phyloP scores from a whole-genome alignment of 2,329 filamentous ascomycete genomes.

The Mycosphaerelloides madeirae region DNA sequence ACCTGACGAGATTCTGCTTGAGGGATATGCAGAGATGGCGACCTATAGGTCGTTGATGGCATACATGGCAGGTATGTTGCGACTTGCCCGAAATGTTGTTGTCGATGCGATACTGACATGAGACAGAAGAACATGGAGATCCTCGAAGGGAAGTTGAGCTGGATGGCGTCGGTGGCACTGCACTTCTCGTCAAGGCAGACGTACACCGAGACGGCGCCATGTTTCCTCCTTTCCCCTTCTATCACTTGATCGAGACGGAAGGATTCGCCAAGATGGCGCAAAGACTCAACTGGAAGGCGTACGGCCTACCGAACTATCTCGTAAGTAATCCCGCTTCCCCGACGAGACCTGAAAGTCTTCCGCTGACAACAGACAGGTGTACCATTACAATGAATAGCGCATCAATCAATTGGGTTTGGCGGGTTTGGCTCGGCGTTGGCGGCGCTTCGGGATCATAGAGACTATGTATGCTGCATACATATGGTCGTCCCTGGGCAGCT shows the following conservation, averaged over 20 bases:
- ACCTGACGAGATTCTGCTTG: slow-evolving; percentile 84
- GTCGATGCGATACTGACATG: neutral
- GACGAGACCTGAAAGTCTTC: neutral
- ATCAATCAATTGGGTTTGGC: slow-evolving; percentile 1
- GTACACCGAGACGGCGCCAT: slow-evolving; percentile 96
- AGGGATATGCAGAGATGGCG: slow-evolving; percentile 88
- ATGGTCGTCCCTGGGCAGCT: neutral
- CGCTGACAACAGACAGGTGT: slow-evolving; percentile 9
- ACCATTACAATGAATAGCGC: slow-evolving; percentile 20
- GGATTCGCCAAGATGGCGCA: slow-evolving; percentile 97
- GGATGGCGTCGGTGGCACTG: slow-evolving; percentile 90
- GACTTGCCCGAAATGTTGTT: neutral
- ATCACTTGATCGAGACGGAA: slow-evolving; percentile 95
- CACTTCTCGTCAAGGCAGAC: slow-evolving; percentile 89
- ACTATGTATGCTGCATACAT: slow-evolving; percentile 1
- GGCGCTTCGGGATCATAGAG: slow-evolving; percentile 2
- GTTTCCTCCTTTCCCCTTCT: slow-evolving; percentile 96
- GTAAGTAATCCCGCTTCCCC: slow-evolving; percentile 48
- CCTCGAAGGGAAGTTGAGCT: slow-evolving; percentile 53
- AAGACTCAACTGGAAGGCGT: slow-evolving; percentile 77
- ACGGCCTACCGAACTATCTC: slow-evolving; percentile 94
- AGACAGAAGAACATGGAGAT: slow-evolving; percentile 29
- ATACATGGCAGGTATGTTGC: slow-evolving; percentile 59
- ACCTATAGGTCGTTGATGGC: slow-evolving; percentile 92
- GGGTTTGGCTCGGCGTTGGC: slow-evolving; percentile 6